Percentiles rank a stretch among this genome's conserved stretches.
Evolutionary conservation across 805 yeast species (phyloP).

Genomic region (Nakazawaea populi): DNA sequence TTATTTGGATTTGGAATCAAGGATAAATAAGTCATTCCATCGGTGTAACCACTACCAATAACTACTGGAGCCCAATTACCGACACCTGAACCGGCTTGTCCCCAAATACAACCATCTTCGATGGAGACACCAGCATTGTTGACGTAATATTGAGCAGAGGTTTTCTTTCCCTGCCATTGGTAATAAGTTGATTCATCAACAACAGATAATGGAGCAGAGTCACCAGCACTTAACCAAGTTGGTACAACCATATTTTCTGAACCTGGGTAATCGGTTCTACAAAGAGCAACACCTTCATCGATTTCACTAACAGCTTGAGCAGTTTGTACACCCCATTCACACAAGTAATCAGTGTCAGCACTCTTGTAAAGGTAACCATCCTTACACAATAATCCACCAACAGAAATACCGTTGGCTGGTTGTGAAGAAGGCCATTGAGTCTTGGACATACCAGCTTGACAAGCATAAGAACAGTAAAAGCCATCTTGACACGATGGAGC

Average conservation of each 20-base stretch:
- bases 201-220: constrained; percentile 61
- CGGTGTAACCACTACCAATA: constrained; percentile 85
- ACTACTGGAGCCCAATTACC: constrained; percentile 96
- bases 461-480: constrained; percentile 93
- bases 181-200: constrained; percentile 76
- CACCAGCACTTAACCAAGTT: constrained; percentile 71
- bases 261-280: constrained; percentile 99
- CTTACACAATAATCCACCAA: constrained; percentile 90
- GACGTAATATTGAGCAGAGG: constrained; percentile 71
- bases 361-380: constrained; percentile 80
- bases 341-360: constrained; percentile 55
- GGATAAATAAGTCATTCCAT: constrained; percentile 74
- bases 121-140: constrained; percentile 70
- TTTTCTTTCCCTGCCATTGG: constrained; percentile 58
- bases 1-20: constrained; percentile 96
- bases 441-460: constrained; percentile 98
- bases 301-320: constrained; percentile 67
- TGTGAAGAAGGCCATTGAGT: constrained; percentile 94
- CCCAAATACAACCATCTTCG: constrained; percentile 72
- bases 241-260: constrained; percentile 98
- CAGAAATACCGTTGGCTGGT: constrained; percentile 83
- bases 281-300: constrained; percentile 68
- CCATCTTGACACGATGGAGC: constrained; percentile 80
- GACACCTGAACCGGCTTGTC: constrained; percentile 46
- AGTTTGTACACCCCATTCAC: constrained; percentile 78